Evolutionary conservation across 2,329 filamentous ascomycete species (phyloP), one percentile per base, ranked within the genome.

Genomic region (Apiospora phragmitis): DNA sequence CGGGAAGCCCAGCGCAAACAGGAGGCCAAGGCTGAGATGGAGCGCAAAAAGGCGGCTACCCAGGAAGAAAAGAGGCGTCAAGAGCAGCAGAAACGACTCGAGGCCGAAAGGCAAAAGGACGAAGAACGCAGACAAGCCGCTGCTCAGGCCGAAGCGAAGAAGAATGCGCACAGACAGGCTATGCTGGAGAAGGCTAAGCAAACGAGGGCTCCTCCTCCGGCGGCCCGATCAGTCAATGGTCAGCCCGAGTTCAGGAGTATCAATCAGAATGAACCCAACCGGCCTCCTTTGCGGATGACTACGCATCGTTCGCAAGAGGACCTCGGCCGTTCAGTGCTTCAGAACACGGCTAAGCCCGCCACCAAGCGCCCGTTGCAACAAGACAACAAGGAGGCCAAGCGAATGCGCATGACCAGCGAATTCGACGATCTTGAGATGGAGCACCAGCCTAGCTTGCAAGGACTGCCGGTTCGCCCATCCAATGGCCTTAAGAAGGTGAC

Each of bases 401-500:
- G 94, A 70, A 89, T 94, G 74, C 92, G 92, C 78, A 96, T 92
- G 68, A 90, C 92, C 55, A 92, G 95, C 68, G 88, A 90, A 70
- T 87, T 89, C 72, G 90, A 93, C 73, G 89, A 91, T 69, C 82
- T 86, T 59, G 87, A 89, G 65, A 85, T 86, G 77, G 86, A 89
- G 70, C 87, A 89, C 51, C 86, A 89, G 65, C 87, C 89, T 69
- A 89, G 87, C 66, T 87, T 95, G 76, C 96, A 95, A 84, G 93
- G 92, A 18, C 93, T 94, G 68, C 94, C 94, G 7, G 94, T 97
- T 75, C 90, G 95, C 71, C 94, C 94, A 72, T 97, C 94, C 1
- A 91, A 87, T 67, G 86, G 84, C 45, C 83, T 87, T 76, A 90
- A 89, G 80, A 95, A 94, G 88, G 91, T 93, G 83, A 82, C 85